phyloP scores from a whole-genome alignment of 306 rosid genomes.

The Vigna mungo region DNA sequence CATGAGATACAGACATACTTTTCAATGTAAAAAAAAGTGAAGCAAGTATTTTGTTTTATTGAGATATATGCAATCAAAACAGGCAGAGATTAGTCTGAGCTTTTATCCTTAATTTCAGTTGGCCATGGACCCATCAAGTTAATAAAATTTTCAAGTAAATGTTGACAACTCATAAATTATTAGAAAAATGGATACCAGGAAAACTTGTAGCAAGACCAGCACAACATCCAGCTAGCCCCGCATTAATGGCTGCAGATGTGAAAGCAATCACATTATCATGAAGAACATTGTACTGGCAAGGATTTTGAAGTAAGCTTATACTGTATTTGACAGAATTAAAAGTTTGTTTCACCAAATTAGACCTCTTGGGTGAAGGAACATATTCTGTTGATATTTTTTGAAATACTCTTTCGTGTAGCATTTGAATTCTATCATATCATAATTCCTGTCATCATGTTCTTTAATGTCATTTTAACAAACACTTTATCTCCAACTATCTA shows the following conservation, averaged over 20 bases:
- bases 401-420: not conserved
- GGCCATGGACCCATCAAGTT: not conserved
- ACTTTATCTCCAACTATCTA: not conserved
- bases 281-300: not conserved
- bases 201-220: constrained; percentile 84
- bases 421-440: not conserved
- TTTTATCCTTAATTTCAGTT: not conserved
- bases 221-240: constrained; percentile 94
- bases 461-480: not conserved
- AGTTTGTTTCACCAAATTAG: not conserved
- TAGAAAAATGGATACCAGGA: constrained; percentile 62
- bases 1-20: too few species aligned
- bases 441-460: not conserved
- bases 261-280: constrained; percentile 27
- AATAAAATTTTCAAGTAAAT: not conserved
- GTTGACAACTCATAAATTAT: not conserved
- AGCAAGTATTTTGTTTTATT: too few species aligned
- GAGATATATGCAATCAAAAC: not conserved
- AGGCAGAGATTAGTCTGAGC: not conserved
- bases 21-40: too few species aligned
- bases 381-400: not conserved
- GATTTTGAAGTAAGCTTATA: not conserved
- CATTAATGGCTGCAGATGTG: constrained; percentile 66
- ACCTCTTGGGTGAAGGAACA: not conserved
- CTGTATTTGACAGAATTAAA: not conserved